Evolutionary conservation across 768 basidiomycete genomes (phyloP).

Genomic region (Phylloporus scabripes): DNA sequence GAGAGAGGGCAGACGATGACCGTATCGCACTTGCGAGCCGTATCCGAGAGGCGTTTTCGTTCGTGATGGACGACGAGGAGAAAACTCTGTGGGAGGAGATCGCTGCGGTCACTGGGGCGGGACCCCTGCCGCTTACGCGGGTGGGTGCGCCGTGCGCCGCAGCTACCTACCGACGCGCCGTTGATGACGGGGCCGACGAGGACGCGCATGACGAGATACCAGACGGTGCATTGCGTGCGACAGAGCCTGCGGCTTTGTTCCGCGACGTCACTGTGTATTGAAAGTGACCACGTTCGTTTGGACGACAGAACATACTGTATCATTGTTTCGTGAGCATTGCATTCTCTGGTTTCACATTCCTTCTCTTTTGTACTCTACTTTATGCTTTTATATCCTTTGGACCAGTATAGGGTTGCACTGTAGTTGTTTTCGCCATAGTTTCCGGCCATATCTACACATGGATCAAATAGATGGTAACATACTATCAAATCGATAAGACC

Average conservation of each 20-base stretch:
- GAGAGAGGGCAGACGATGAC: background rate
- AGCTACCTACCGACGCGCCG: background rate
- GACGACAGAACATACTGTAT: constrained; percentile 7
- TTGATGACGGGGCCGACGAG: constrained; percentile 5
- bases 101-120: constrained; percentile 17
- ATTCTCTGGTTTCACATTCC: background rate
- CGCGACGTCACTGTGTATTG: constrained; percentile 23
- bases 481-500: constrained; percentile 2
- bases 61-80: constrained; percentile 25
- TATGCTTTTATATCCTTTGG: constrained; percentile 19
- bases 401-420: constrained; percentile 6
- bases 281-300: background rate
- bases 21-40: constrained; percentile 5
- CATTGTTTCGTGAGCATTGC: background rate
- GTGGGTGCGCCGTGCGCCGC: constrained; percentile 9
- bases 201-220: constrained; percentile 6
- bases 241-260: constrained; percentile 15
- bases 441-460: background rate
- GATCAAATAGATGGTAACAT: constrained; percentile 5
- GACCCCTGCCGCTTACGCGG: constrained; percentile 13
- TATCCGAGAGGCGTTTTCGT: constrained; percentile 14
- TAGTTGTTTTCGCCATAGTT: constrained; percentile 3
- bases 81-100: constrained; percentile 27
- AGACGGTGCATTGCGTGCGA: constrained; percentile 16
- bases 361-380: constrained; percentile 11